A percentile compares a stretch with the other conserved stretches of the same genome.
phyloP scores from a whole-genome alignment of 2,329 filamentous ascomycete species.

The Microdochium bolleyi region DNA sequence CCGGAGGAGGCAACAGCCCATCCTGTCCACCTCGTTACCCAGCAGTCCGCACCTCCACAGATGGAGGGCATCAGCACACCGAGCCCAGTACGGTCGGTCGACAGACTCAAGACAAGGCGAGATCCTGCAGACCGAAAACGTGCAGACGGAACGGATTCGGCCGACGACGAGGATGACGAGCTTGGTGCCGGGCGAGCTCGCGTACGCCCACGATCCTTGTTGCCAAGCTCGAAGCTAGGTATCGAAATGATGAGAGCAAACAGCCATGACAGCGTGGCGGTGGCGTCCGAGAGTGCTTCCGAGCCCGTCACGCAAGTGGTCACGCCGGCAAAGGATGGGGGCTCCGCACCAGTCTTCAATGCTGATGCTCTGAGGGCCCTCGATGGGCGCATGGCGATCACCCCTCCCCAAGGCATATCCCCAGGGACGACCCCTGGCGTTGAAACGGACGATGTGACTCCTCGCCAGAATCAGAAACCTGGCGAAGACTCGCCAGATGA shows the following conservation, averaged over 20 bases:
- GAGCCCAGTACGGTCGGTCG: conserved; percentile 51
- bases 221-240: conserved; percentile 80
- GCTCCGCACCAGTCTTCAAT: conserved; percentile 13
- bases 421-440: conserved; percentile 7
- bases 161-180: conserved; percentile 93
- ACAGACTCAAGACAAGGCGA: conserved; percentile 66
- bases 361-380: conserved; percentile 9
- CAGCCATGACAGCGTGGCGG: conserved; percentile 72
- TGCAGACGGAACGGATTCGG: conserved; percentile 72
- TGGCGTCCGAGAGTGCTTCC: conserved; percentile 40
- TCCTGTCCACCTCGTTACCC: conserved; percentile 39
- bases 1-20: background rate
- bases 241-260: conserved; percentile 98
- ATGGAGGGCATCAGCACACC: conserved; percentile 38
- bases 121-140: conserved; percentile 67
- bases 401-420: conserved; percentile 18
- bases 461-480: conserved; percentile 23
- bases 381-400: conserved; percentile 12
- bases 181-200: conserved; percentile 47
- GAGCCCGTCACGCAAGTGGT: conserved; percentile 46
- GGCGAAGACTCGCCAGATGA: conserved; percentile 23
- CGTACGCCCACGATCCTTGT: conserved; percentile 30
- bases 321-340: conserved; percentile 36
- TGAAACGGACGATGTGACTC: conserved; percentile 31
- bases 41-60: conserved; percentile 57